Percentiles rank a stretch among this genome's conserved stretches.
Evolutionary conservation across 2,329 filamentous ascomycete species (phyloP).

Genomic region (Cladosporium sp.): DNA sequence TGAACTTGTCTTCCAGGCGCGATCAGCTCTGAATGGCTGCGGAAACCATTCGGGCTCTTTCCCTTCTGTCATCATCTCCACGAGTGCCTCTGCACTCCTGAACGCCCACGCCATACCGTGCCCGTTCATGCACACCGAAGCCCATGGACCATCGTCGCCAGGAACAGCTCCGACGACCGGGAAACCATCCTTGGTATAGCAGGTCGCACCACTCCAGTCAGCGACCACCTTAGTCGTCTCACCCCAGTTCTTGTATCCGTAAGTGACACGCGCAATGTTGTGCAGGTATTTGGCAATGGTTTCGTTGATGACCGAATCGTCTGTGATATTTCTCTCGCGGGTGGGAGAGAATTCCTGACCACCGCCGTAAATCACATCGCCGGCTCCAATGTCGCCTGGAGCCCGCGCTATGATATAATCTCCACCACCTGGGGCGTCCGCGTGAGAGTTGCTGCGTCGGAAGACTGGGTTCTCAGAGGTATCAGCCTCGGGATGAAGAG

Average conservation of each 20-base stretch:
- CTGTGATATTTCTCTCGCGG: slow-evolving; percentile 51
- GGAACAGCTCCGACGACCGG: slow-evolving; percentile 46
- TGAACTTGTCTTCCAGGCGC: neutral
- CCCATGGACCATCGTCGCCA: slow-evolving; percentile 41
- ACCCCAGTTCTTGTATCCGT: slow-evolving; percentile 32
- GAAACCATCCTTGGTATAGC: slow-evolving; percentile 47
- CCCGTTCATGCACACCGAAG: slow-evolving; percentile 60
- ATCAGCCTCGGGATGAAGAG: slow-evolving; percentile 35
- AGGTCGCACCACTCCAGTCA: slow-evolving; percentile 51
- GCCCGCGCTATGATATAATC: slow-evolving; percentile 64
- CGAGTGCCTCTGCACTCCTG: slow-evolving; percentile 56
- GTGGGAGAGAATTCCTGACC: slow-evolving; percentile 43
- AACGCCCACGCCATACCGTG: slow-evolving; percentile 42
- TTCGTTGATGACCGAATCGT: slow-evolving; percentile 52
- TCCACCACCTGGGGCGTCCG: slow-evolving; percentile 42
- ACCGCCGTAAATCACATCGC: slow-evolving; percentile 61
- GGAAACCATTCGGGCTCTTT: slow-evolving; percentile 50
- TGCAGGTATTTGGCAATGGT: slow-evolving; percentile 47
- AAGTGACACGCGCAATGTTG: slow-evolving; percentile 30
- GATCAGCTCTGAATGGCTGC: slow-evolving; percentile 23
- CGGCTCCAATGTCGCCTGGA: slow-evolving; percentile 38
- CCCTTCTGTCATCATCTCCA: slow-evolving; percentile 43
- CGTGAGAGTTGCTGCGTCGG: neutral
- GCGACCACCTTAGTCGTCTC: slow-evolving; percentile 27
- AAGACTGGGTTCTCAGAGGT: slow-evolving; percentile 18